Conservation (phyloP, 108 stramenopile species). For the Seminavis robusta region DNA sequence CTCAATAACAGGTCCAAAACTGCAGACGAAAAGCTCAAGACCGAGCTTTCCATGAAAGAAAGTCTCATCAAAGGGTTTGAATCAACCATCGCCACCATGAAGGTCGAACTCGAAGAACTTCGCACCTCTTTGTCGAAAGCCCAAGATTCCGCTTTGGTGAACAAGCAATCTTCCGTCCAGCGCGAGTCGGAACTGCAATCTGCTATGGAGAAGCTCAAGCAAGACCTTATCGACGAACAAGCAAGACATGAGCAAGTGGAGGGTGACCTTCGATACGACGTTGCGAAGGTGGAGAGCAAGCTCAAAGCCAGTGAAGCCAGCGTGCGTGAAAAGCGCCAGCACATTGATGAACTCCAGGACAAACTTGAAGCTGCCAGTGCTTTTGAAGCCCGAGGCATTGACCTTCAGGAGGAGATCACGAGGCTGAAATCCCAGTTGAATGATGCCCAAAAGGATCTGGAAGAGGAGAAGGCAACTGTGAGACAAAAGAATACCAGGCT, state of each 20-base stretch:
- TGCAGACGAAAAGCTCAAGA: slow-evolving; percentile 15
- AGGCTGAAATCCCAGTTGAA: neutral
- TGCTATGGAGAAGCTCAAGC: slow-evolving; percentile 3
- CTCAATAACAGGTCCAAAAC: slow-evolving; percentile 9
- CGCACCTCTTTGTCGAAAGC: too few relatives aligned
- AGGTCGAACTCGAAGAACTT: too few relatives aligned
- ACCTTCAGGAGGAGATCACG: neutral
- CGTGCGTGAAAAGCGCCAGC: slow-evolving; percentile 22
- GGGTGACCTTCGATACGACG: slow-evolving; percentile 22
- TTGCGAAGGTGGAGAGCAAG: slow-evolving; percentile 33
- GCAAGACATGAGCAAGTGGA: slow-evolving; percentile 22
- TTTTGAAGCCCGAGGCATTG: neutral
- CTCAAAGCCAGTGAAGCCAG: slow-evolving; percentile 33
- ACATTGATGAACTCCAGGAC: slow-evolving; percentile 21
- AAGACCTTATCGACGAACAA: slow-evolving; percentile 16
- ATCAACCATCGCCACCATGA: too few relatives aligned
- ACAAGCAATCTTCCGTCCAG: slow-evolving; percentile 3
- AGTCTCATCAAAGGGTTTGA: too few relatives aligned
- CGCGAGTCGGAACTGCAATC: slow-evolving; percentile 8
- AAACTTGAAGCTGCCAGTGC: slow-evolving; percentile 11
- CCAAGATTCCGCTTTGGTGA: too few relatives aligned
- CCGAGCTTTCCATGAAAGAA: slow-evolving; percentile 20
- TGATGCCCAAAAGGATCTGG: neutral
- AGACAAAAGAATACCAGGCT: slow-evolving; percentile 24
- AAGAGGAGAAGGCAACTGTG: slow-evolving; percentile 19